Evolutionary conservation across 1,284 basidiomycete species (phyloP), one percentile per base, ranked within the genome.

Genomic region (Sporisorium iseilematis-ciliati): DNA sequence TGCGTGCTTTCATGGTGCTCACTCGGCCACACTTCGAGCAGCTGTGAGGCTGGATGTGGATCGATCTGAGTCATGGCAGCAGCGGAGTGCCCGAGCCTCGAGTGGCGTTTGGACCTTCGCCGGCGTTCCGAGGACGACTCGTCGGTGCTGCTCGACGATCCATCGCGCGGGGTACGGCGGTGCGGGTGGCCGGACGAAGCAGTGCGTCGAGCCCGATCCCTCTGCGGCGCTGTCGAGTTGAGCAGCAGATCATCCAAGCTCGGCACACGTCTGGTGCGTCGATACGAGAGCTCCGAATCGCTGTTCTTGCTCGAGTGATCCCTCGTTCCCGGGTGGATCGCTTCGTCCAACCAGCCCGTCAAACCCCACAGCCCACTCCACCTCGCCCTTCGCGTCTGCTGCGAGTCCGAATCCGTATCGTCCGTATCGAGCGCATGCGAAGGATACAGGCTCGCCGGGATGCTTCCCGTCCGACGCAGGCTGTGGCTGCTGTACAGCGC

Each of bases 361-460:
- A 75, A 55, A 2, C 67, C 73, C 73, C 73, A 75, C 14, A 75
- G 61, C 2, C 56, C 64, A 29, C 64, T 70, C 73, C 73, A 75
- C 14, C 73, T 52, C 4, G 73, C 58, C 12, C 41, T 41, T 2
- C 61, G 52, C 6, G 58, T 33, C 20, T 62, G 53, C 18, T 52
- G 56, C 11, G 52, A 33, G 20, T 61, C 73, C 1, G 64, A 69
- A 42, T 65, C 57, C 33, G 53, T 66, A 23, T 70, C 64, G n/a
- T 70, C 63, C 12, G 66, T 70, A 26, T 68, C 57, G 38, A 69
- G 53, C 16, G 66, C 52, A 23, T 64, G 46, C 3, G 59, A 29
- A 12, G 56, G 50, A 18, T 54, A 57, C 25, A 64, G 40, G 29
- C 57, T 57, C n/a, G 66, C 63, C 4, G 73, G 67, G 5, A 52